A percentile compares a stretch with the other conserved stretches of the same genome.
Evolutionary conservation across 768 basidiomycete species (phyloP).

Genomic region (Grammothele lineata): DNA sequence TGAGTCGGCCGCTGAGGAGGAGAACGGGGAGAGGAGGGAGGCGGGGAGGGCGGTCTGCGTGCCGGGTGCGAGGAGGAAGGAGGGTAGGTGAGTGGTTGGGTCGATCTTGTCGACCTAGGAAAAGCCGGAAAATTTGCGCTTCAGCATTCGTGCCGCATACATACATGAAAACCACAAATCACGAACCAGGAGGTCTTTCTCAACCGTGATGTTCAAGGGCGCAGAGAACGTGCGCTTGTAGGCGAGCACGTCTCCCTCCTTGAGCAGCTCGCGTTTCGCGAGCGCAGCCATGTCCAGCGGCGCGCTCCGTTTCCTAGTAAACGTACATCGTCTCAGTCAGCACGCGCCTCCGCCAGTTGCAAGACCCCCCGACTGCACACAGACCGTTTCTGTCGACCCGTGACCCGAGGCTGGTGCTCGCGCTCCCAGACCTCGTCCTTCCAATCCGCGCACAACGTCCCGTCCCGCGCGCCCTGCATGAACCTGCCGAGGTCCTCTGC

Average conservation of each 20-base stretch:
- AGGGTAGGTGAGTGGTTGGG: conserved; percentile 37
- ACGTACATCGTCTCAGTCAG: conserved; percentile 36
- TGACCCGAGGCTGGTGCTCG: no score
- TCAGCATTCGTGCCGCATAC: no score
- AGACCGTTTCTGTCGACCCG: no score
- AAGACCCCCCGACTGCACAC: no score
- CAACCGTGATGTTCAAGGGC: conserved; percentile 35
- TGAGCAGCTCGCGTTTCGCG: conserved; percentile 40
- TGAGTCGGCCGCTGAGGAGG: conserved; percentile 10
- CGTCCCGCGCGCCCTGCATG: conserved; percentile 38
- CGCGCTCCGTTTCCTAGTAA: conserved; percentile 1
- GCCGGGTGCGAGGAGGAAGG: conserved; percentile 39
- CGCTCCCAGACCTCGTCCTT: conserved; percentile 60
- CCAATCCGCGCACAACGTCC: conserved; percentile 51
- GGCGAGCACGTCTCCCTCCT: conserved; percentile 50
- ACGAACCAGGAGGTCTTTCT: conserved; percentile 52
- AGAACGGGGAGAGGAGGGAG: conserved; percentile 30
- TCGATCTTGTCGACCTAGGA: conserved; percentile 44
- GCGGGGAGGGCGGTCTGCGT: conserved; percentile 33
- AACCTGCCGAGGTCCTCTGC: conserved; percentile 38
- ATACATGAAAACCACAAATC: no score
- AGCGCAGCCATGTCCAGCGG: conserved; percentile 40
- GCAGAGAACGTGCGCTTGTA: conserved; percentile 46
- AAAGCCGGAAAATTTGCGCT: neutral
- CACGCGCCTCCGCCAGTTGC: no score